A percentile compares a stretch with the other conserved stretches of the same genome.
Evolutionary conservation across 2,329 filamentous ascomycete genomes (phyloP).

Genomic region (Sphaerulina populicola): DNA sequence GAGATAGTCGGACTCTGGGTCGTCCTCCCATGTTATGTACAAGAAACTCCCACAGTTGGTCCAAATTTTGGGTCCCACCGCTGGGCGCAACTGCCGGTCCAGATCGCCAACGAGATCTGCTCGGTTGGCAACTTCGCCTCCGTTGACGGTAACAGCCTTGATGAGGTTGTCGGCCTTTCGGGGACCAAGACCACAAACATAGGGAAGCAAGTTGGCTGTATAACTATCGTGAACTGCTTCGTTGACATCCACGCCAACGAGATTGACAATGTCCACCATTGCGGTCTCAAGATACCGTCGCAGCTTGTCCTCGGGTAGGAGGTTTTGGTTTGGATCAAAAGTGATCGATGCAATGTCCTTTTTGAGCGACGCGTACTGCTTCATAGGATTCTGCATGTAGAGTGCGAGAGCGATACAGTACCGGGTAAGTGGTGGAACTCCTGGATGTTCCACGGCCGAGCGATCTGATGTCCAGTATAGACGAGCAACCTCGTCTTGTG

Average conservation of each 20-base stretch:
- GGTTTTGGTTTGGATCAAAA: conserved; percentile 83
- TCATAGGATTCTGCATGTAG: conserved; percentile 91
- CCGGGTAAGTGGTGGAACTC: conserved; percentile 65
- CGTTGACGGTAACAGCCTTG: conserved; percentile 87
- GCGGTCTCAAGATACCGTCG: conserved; percentile 83
- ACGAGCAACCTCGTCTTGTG: conserved; percentile 95
- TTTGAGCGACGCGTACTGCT: conserved; percentile 89
- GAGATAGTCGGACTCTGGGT: conserved; percentile 67
- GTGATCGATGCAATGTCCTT: conserved; percentile 77
- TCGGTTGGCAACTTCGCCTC: conserved; percentile 72
- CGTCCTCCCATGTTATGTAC: conserved; percentile 64
- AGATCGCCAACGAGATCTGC: conserved; percentile 84
- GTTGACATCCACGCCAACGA: conserved; percentile 91
- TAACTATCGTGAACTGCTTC: conserved; percentile 76
- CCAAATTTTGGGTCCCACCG: conserved; percentile 85
- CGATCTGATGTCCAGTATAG: conserved; percentile 87
- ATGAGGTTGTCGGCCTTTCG: conserved; percentile 78
- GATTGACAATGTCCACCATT: conserved; percentile 97
- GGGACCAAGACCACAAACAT: conserved; percentile 81
- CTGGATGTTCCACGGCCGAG: conserved; percentile 70
- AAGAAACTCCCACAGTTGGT: conserved; percentile 96
- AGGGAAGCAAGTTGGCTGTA: conserved; percentile 79
- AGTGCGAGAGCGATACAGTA: conserved; percentile 85
- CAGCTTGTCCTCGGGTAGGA: conserved; percentile 81
- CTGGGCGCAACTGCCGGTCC: conserved; percentile 50